phyloP scores from a whole-genome alignment of 495 filamentous ascomycete genomes.

The Emericellopsis terricola region DNA sequence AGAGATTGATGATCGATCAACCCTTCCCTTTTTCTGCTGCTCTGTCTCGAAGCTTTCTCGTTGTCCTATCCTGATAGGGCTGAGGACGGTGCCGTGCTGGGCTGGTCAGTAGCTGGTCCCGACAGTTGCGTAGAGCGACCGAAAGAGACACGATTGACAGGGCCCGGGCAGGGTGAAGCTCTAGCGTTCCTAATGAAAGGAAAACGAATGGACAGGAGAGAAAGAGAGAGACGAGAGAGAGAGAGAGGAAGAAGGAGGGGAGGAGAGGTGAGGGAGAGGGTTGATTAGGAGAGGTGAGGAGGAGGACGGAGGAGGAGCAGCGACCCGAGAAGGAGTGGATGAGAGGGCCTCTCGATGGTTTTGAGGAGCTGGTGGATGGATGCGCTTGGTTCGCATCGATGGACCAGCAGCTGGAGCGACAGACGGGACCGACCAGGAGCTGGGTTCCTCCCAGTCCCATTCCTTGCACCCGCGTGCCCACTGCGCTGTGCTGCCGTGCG shows the following conservation, averaged over 20 bases:
- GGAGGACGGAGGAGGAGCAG: slow-evolving; percentile 36
- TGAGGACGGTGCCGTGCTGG: too few relatives aligned
- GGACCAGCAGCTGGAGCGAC: not conserved
- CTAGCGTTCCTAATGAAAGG: too few relatives aligned
- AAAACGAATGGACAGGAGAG: slow-evolving; percentile 39
- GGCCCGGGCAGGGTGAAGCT: too few relatives aligned
- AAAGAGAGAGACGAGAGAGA: slow-evolving; percentile 22
- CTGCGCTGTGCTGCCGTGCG: not conserved
- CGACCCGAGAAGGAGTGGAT: slow-evolving; percentile 35
- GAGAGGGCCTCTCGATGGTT: slow-evolving; percentile 28
- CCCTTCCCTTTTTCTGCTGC: too few relatives aligned
- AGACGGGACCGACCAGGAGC: too few relatives aligned
- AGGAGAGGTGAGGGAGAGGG: slow-evolving; percentile 35
- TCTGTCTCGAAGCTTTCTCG: slow-evolving; percentile 4
- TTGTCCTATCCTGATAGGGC: too few relatives aligned
- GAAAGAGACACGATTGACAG: too few relatives aligned
- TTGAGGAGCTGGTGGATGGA: slow-evolving; percentile 14
- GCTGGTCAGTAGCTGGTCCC: too few relatives aligned
- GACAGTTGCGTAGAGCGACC: too few relatives aligned
- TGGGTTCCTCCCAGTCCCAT: too few relatives aligned
- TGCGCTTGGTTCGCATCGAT: not conserved
- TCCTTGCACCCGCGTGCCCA: not conserved
- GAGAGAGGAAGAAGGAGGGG: slow-evolving; percentile 23
- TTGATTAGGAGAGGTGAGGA: slow-evolving; percentile 37
- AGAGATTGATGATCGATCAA: too few relatives aligned